A percentile compares a stretch with the other conserved stretches of the same genome.
Conservation (phyloP, 352 stramenopile genomes). For the Phytophthora niederhauseri region DNA sequence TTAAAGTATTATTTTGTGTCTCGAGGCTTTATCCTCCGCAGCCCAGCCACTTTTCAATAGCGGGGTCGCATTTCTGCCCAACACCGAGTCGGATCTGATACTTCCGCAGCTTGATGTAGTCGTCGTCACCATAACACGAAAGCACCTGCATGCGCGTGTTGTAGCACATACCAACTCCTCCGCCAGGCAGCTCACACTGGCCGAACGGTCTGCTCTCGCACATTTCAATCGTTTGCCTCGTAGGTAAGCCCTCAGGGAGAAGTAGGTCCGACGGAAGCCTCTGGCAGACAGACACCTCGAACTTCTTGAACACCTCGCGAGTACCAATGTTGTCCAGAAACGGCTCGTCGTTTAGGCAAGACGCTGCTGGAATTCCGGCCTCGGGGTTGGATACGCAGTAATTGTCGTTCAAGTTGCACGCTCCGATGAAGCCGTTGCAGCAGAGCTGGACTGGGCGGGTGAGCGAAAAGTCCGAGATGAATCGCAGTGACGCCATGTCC, state of each 20-base stretch:
- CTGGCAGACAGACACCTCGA: constrained; percentile 16
- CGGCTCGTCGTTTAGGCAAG: constrained; percentile 17
- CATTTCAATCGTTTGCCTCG: constrained; percentile 26
- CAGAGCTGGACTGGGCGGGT: constrained; percentile 17
- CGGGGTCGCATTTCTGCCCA: constrained; percentile 16
- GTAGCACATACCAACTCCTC: constrained; percentile 22
- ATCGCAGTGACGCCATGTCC: constrained; percentile 11
- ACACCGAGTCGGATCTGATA: constrained; percentile 25
- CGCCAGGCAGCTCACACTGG: constrained; percentile 12
- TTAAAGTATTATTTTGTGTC: too few relatives aligned
- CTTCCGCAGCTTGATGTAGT: constrained; percentile 24
- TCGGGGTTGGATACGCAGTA: constrained; percentile 15
- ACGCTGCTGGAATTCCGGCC: constrained; percentile 13
- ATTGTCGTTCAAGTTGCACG: constrained; percentile 23
- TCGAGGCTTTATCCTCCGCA: too few relatives aligned
- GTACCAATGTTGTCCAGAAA: constrained; percentile 24
- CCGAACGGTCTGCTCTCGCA: constrained; percentile 29
- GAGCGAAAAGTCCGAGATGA: constrained; percentile 14
- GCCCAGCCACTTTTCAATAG: constrained; percentile 23
- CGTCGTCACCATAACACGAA: constrained; percentile 22
- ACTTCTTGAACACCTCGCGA: constrained; percentile 15
- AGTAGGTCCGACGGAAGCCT: constrained; percentile 16
- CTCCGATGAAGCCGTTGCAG: constrained; percentile 31
- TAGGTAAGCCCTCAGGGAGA: constrained; percentile 4
- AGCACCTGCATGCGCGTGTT: constrained; percentile 35